phyloP scores from a whole-genome alignment of 306 rosid genomes.

The Prunus mongolica region DNA sequence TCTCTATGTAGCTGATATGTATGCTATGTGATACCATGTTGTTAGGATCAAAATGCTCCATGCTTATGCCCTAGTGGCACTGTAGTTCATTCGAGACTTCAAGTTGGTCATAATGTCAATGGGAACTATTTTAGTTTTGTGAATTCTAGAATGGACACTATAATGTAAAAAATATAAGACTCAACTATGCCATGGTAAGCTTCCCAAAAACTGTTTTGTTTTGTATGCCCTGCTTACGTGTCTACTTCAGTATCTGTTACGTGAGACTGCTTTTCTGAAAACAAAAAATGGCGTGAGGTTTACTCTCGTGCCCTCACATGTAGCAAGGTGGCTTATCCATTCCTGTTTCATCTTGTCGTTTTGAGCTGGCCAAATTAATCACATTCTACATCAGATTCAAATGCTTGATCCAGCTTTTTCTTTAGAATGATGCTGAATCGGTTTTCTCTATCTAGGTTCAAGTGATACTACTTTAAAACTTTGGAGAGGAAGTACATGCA shows the following conservation, averaged over 20 bases:
- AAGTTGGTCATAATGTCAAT: not conserved
- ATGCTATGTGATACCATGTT: not conserved
- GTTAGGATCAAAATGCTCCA: not conserved
- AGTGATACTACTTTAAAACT: slow-evolving; percentile 81
- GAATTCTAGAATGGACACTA: not conserved
- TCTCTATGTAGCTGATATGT: not conserved
- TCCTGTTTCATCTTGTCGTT: slow-evolving; percentile 7
- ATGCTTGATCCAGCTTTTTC: not conserved
- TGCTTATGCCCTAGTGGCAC: not conserved
- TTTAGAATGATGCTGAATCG: slow-evolving; percentile 24
- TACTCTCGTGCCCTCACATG: not conserved
- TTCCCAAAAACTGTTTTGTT: not conserved
- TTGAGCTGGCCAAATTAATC: not conserved
- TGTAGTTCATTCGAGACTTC: not conserved
- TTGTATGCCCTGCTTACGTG: not conserved
- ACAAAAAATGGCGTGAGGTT: not conserved
- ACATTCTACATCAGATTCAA: not conserved
- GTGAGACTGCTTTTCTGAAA: not conserved
- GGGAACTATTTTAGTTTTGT: not conserved
- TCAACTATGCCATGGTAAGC: not conserved
- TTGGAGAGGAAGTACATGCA: slow-evolving; percentile 82
- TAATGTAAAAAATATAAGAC: not conserved
- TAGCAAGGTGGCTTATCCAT: not conserved
- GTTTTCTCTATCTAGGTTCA: slow-evolving; percentile 52
- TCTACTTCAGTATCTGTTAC: not conserved